Conservation (phyloP, 371 early-diverging fungal genomes). For the Dichotomocladium elegans region DNA sequence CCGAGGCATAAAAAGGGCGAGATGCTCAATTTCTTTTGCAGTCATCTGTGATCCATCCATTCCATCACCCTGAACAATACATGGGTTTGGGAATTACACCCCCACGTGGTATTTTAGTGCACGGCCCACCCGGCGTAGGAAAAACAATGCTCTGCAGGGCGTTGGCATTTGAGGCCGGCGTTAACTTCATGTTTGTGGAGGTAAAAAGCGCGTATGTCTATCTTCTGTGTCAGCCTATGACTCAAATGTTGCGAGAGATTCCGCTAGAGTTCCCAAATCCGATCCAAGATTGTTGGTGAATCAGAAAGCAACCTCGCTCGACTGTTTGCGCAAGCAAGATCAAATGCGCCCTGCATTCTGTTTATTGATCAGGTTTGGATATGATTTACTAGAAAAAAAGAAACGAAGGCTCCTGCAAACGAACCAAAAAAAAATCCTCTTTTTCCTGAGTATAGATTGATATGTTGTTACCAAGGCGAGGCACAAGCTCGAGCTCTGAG, state of each 20-base stretch:
- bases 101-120: constrained; percentile 94
- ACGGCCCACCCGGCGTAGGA: constrained; percentile 99
- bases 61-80: constrained; percentile 85
- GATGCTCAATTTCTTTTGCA: neutral
- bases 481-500: constrained; percentile 65
- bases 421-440: neutral
- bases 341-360: constrained; percentile 79
- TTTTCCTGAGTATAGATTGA: constrained; percentile 52
- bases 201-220: constrained; percentile 11
- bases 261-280: constrained; percentile 62
- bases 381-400: neutral
- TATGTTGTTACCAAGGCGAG: constrained; percentile 65
- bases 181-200: constrained; percentile 76
- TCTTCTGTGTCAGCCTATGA: too few species aligned
- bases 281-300: constrained; percentile 82
- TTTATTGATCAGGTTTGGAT: constrained; percentile 72
- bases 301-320: constrained; percentile 74
- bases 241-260: neutral
- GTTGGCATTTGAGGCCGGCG: constrained; percentile 78
- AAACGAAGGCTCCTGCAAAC: neutral
- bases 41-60: constrained; percentile 71
- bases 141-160: constrained; percentile 98
- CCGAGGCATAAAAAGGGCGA: neutral
- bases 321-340: constrained; percentile 71
- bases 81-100: constrained; percentile 86